Base-by-base conservation (phyloP, 768 basidiomycete genomes). In the Pleurotus sapidus region DNA sequence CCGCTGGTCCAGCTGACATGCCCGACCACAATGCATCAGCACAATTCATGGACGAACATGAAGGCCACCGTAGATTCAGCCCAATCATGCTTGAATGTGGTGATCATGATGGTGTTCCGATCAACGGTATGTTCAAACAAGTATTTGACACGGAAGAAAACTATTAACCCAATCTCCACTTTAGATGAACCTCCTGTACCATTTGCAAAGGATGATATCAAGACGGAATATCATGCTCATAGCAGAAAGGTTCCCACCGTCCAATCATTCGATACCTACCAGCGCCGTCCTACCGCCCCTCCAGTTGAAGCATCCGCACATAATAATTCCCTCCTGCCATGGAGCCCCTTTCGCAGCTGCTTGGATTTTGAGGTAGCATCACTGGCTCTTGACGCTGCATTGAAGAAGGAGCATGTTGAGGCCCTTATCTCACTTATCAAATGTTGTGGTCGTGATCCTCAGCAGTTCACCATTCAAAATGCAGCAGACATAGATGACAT, bases 331-430 rank as follows among this genome's bases (percentile, higher is more conserved):
- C 9, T 25, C 25, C 70, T 3, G 20, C 20, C 67, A 0, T 73
- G 68, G 67, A 9, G 39, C 15, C 70, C 68, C 23, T 72, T 69
- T 49, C 56, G 20, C 9, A 59, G 61, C 12, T 46, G 55, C 1
- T 25, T 65, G 9, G 65, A 73, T 57, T 71, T 70, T 46, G 65
- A 70, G 40, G 58, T 72, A 43, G 62, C 66, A 0, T 60, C 70
- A 54, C 48, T 71, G 30, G 59, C 62, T 4, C 62, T 67, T 0
- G 59, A 68, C n/a, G 62, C 62, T 25, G 55, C 55, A 9, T 57
- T 70, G 17, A 70, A 61, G 30, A 23, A 60, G n/a, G 34, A 38
- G 1, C 59, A 67, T 57, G 60, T 62, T 0, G 57, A 65, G 40
- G 23, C 9, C 6, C 39, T 70, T 5, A 48, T 72, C 17, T 25